Evolutionary conservation across 192 early-diverging fungal genomes (phyloP), one percentile per base, ranked within the genome.

Genomic region (Jimgerdemannia flammicorona): DNA sequence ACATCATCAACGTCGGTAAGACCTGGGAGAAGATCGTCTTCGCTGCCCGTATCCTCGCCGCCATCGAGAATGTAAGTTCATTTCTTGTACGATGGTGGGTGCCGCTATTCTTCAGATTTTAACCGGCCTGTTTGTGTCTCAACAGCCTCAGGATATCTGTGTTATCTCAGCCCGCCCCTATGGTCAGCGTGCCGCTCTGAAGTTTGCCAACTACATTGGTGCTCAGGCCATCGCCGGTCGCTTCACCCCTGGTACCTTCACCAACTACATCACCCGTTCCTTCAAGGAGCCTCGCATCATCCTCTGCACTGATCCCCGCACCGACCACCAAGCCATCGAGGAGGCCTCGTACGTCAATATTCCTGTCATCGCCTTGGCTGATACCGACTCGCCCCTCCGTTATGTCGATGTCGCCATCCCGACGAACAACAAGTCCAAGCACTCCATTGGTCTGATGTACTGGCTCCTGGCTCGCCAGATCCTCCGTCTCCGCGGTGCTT

Each of bases 321-420:
- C 96, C 74, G 98, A 99, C 87, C 91, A 95, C 90, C 98, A 99
- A 90, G 94, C 98, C 84, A 94, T 99, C 87, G 88, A 89, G 87
- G 98, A 99, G 89, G 95, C 98, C 71, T 98, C 98, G 75, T 99
- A 99, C 87, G 98, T 99, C 88, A 99, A 99, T 94, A 97, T 99
- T 91, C 98, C 98, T 72, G 96, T 99, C 77, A 99, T 99, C 84
- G 97, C 96, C 76, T 92, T 99, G 81, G 93, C 93, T 84, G 98
- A 99, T 91, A 95, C 96, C 70, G 98, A 99, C 91, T 94, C 97
- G 44, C 90, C 94, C 66, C 91, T 99, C 78, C 87, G 90, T 84
- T 92, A 93, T 87, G 92, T 99, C 78, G 98, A 99, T 86, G 91
- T 98, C 87, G 96, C 93, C 77, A 99, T 99, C 91, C 98, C 98